Evolutionary conservation across 371 early-diverging fungal genomes (phyloP).

Genomic region (Circinella minor): DNA sequence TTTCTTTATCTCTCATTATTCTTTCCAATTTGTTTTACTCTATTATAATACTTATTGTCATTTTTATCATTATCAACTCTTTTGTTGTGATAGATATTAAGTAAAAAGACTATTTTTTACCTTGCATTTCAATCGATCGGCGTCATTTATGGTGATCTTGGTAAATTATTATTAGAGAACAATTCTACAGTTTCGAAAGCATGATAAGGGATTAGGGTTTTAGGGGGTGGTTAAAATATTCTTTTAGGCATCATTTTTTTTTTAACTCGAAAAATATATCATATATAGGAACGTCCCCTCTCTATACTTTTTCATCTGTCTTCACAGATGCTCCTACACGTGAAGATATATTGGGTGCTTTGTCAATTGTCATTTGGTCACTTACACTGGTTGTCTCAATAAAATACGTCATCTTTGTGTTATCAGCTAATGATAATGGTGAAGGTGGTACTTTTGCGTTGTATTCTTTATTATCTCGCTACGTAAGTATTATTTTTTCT

Average conservation of each 20-base stretch:
- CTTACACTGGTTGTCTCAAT: constrained; percentile 52
- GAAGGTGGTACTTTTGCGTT: constrained; percentile 69
- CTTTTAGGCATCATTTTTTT: too few relatives aligned
- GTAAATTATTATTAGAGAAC: constrained; percentile 11
- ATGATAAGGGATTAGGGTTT: too few relatives aligned
- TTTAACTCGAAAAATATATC: background rate
- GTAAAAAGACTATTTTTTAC: constrained; percentile 18
- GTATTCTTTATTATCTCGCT: constrained; percentile 48
- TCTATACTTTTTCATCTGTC: constrained; percentile 53
- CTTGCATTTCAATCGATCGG: constrained; percentile 36
- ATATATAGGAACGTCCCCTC: constrained; percentile 44
- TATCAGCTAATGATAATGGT: constrained; percentile 66
- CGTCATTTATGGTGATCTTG: constrained; percentile 60
- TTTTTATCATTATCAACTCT: background rate
- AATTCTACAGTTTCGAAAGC: too few relatives aligned
- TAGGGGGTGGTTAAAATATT: too few relatives aligned
- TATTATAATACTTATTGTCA: too few relatives aligned
- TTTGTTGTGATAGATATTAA: constrained; percentile 14
- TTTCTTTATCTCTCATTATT: background rate
- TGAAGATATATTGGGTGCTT: constrained; percentile 41
- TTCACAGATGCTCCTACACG: constrained; percentile 31
- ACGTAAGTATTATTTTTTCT: constrained; percentile 19
- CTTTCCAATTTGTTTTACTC: too few relatives aligned
- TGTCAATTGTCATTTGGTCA: constrained; percentile 62
- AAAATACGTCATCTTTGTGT: constrained; percentile 57